A percentile compares a stretch with the other conserved stretches of the same genome.
Evolutionary conservation across 306 rosid genomes (phyloP).

Genomic region (Albizia julibrissin): DNA sequence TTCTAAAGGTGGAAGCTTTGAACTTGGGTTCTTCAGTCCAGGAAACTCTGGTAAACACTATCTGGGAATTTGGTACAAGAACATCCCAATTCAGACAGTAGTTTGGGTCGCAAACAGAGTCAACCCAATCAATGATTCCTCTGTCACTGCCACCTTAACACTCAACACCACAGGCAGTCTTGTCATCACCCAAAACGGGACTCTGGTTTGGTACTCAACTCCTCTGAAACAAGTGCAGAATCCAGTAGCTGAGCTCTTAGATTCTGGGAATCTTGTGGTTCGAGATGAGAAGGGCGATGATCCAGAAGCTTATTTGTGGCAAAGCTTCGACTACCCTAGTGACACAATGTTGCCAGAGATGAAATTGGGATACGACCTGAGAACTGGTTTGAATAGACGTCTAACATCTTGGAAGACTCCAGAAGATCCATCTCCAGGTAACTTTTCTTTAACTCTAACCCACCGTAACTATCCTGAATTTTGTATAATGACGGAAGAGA

Average conservation of each 20-base stretch:
- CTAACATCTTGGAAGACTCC: constrained; percentile 44
- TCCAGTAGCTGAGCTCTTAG: constrained; percentile 34
- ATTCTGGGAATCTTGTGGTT: constrained; percentile 34
- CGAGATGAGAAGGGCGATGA: background rate
- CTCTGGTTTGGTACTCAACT: constrained; percentile 25
- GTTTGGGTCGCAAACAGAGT: constrained; percentile 59
- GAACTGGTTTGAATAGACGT: constrained; percentile 21
- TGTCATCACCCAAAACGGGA: background rate
- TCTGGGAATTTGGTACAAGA: constrained; percentile 52
- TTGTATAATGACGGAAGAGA: background rate
- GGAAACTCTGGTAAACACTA: constrained; percentile 35
- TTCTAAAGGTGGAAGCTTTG: constrained; percentile 36
- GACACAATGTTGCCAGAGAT: constrained; percentile 45
- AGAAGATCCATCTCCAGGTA: constrained; percentile 42
- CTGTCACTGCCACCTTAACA: constrained; percentile 8
- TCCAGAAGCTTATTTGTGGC: constrained; percentile 30
- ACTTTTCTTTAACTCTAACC: background rate
- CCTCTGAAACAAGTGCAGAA: background rate
- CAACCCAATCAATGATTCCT: constrained; percentile 28
- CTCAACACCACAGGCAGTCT: constrained; percentile 5
- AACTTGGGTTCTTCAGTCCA: constrained; percentile 54
- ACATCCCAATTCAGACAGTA: constrained; percentile 18
- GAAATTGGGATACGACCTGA: constrained; percentile 49
- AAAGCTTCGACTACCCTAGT: constrained; percentile 57
- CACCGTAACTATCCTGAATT: background rate